phyloP scores from a whole-genome alignment of 1,284 basidiomycete genomes.

The Ustilago loliicola region DNA sequence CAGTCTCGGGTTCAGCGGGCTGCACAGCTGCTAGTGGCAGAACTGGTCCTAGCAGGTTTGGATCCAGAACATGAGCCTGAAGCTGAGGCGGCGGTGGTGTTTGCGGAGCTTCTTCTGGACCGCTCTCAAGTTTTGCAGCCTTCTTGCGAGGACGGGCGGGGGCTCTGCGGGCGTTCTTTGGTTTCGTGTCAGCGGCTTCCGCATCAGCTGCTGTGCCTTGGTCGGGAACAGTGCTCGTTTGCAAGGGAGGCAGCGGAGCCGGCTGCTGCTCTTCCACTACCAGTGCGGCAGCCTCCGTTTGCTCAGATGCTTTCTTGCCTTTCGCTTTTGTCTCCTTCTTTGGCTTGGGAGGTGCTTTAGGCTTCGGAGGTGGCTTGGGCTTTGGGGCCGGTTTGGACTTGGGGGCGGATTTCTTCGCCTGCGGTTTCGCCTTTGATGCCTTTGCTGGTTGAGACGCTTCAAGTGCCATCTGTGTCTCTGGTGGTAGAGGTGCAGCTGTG shows the following conservation, averaged over 20 bases:
- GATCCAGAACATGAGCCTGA: background rate
- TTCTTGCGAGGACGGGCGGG: conserved; percentile 16
- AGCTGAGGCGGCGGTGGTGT: background rate
- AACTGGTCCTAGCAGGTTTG: background rate
- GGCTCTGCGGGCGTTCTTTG: conserved; percentile 10
- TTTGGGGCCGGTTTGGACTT: conserved; percentile 10
- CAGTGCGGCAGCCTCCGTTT: background rate
- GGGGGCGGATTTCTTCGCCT: background rate
- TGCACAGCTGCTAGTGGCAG: background rate
- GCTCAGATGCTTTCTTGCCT: conserved; percentile 4
- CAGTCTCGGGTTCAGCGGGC: background rate
- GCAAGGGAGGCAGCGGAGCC: background rate
- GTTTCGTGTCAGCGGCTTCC: background rate
- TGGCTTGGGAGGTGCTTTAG: conserved; percentile 15
- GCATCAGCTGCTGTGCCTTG: background rate
- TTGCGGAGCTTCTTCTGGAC: background rate
- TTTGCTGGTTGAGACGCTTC: background rate
- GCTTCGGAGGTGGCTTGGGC: conserved; percentile 5
- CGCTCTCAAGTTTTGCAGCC: background rate
- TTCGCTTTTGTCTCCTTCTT: conserved; percentile 19
- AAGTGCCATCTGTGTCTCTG: background rate
- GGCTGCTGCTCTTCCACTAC: background rate
- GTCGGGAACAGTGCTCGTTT: background rate
- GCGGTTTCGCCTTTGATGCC: background rate
- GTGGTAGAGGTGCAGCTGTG: background rate